Base-by-base conservation (phyloP, 164 flowering plant species). In the Paratinospora sagittata region DNA sequence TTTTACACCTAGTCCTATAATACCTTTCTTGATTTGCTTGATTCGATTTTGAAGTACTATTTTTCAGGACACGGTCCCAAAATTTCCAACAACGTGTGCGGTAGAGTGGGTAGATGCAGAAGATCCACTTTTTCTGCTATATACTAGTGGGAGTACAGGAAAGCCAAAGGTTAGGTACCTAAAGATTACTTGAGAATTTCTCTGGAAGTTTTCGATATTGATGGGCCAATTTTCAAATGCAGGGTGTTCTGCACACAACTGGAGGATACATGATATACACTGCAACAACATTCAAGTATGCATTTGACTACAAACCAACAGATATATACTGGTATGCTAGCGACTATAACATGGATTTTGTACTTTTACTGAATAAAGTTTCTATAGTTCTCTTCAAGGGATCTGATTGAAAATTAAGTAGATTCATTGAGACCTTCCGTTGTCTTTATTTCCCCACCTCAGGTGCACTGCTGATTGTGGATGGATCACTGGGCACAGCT, bases 381-480 rank as follows among this genome's bases (percentile, higher is more conserved):
- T 9, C 61, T 55, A n/a, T 19, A 23, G 24, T 55, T 55, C 24
- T 52, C 58, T 52, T 52, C n/a, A 24, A 23, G 43, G 11, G 16
- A 43, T 60, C 14, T 30, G 3, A 9, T 24, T 14, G 19, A 61
- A 60, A 8, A 19, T 62, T 10, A 27, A 43, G 14, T 33, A 14
- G 21, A 9, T 16, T 34, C 7, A 57, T 61, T 61, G n/a, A 19
- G 74, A 27, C 0, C 63, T 49, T 30, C 49, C 26, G 26, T 19
- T 11, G 45, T 26, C 9, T 65, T 24, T 63, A 67, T 66, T 57
- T 69, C 21, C 64, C 57, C 72, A 13, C 43, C 67, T 72, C 78
- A 92, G 98, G 98, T 92, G 98, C 68, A 91, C 98, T 63, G 98
- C 99, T 83, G 99, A 96, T 75, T 96, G 99, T 84, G 99, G 99